Evolutionary conservation across 306 rosid genomes (phyloP).

Genomic region (Vachellia collinsii): DNA sequence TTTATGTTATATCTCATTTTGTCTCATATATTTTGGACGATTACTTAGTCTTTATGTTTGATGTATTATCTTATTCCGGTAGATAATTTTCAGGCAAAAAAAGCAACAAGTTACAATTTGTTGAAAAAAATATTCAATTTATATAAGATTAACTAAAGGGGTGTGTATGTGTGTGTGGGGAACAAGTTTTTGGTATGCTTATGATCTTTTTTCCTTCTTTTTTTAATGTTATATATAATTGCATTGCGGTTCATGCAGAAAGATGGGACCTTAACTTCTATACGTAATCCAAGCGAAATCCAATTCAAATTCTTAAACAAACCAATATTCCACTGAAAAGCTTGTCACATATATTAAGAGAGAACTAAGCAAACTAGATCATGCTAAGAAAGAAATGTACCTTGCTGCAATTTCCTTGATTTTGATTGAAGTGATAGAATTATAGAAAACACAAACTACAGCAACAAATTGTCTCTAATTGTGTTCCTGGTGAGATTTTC

Average conservation of each 20-base stretch:
- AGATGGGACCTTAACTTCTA: not conserved
- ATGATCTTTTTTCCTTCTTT: not conserved
- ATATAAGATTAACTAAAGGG: not conserved
- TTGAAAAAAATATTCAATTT: not conserved
- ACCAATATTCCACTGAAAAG: not conserved
- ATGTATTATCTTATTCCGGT: not conserved
- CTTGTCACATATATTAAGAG: not conserved
- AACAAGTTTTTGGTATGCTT: not conserved
- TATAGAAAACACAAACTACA: no score
- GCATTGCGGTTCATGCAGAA: not conserved
- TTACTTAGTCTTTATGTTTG: conserved; percentile 38
- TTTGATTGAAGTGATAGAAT: not conserved
- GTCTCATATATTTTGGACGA: conserved; percentile 42
- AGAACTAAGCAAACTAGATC: not conserved
- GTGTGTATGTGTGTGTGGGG: not conserved
- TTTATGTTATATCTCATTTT: conserved; percentile 43
- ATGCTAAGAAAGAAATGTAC: not conserved
- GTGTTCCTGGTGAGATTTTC: no score
- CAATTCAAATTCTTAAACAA: conserved; percentile 4
- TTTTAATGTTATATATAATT: not conserved
- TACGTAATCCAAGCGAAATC: conserved; percentile 5
- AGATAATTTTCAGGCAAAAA: not conserved
- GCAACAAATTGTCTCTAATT: no score
- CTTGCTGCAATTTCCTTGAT: not conserved
- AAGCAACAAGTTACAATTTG: not conserved